phyloP scores from a whole-genome alignment of 768 basidiomycete genomes.

The Plicaturopsis crispa region DNA sequence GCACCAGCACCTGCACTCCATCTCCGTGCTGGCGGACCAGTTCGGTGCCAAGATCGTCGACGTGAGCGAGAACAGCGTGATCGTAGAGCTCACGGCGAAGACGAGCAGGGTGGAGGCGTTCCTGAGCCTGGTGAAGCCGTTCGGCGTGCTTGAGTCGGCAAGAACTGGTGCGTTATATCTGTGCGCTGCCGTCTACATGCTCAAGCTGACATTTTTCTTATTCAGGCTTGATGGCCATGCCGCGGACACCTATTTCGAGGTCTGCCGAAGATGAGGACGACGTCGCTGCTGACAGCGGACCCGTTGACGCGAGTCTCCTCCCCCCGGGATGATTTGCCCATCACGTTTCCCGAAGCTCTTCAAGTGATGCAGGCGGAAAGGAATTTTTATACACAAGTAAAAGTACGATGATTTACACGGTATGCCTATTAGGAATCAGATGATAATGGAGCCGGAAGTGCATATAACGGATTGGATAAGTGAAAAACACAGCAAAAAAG shows the following conservation, averaged over 20 bases:
- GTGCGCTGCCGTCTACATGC: background rate
- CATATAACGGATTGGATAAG: too few species aligned
- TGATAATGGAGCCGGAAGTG: too few species aligned
- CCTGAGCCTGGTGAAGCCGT: constrained; percentile 84
- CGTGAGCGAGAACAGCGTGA: constrained; percentile 89
- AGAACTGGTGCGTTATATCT: constrained; percentile 63
- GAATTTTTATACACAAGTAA: too few species aligned
- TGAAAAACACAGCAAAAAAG: too few species aligned
- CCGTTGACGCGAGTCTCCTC: constrained; percentile 85
- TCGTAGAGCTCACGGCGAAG: constrained; percentile 93
- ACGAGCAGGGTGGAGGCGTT: constrained; percentile 89
- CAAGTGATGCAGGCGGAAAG: too few species aligned
- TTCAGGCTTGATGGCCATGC: constrained; percentile 95
- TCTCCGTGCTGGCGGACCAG: constrained; percentile 75
- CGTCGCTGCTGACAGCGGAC: constrained; percentile 37
- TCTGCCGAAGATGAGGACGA: constrained; percentile 46
- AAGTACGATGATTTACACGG: too few species aligned
- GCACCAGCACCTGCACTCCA: constrained; percentile 85
- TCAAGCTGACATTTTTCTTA: background rate
- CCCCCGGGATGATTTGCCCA: constrained; percentile 71
- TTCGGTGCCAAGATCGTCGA: constrained; percentile 94
- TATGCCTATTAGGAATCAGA: too few species aligned
- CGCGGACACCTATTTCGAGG: constrained; percentile 80
- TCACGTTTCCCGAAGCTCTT: background rate
- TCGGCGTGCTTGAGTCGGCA: constrained; percentile 92